A percentile compares a stretch with the other conserved stretches of the same genome.
phyloP scores from a whole-genome alignment of 805 yeast species.

The Candida tallmaniae region DNA sequence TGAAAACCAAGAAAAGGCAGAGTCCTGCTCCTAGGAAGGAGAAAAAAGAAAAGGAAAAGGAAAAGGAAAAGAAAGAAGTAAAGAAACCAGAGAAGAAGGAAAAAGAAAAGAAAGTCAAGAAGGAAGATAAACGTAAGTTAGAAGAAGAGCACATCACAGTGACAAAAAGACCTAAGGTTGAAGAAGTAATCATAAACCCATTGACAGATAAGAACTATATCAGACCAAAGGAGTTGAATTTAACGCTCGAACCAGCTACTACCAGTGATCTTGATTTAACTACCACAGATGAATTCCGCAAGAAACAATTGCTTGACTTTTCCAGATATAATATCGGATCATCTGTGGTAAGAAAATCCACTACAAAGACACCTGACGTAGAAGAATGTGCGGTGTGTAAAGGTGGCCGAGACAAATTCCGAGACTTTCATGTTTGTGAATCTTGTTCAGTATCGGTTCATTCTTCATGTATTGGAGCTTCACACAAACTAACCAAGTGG shows the following conservation, averaged over 20 bases:
- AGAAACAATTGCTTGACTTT: constrained; percentile 22
- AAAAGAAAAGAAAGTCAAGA: constrained; percentile 4
- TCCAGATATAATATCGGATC: constrained; percentile 2
- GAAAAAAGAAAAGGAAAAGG: background rate
- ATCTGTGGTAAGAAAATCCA: too few relatives aligned
- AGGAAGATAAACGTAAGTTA: constrained; percentile 6
- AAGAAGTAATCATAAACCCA: constrained; percentile 16
- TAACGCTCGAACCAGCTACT: constrained; percentile 8
- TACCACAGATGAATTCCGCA: background rate
- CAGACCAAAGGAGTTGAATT: constrained; percentile 11
- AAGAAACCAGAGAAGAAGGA: constrained; percentile 3
- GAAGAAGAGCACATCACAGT: constrained; percentile 8
- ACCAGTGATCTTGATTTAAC: background rate
- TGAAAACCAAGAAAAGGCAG: constrained; percentile 4
- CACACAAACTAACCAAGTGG: constrained; percentile 47
- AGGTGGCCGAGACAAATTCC: constrained; percentile 5
- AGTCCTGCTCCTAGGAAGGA: constrained; percentile 6
- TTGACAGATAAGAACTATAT: constrained; percentile 19
- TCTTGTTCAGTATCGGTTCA: constrained; percentile 72
- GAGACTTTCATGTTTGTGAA: constrained; percentile 50
- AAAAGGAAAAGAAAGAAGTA: constrained; percentile 1
- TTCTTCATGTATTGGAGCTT: constrained; percentile 59
- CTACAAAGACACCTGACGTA: background rate
- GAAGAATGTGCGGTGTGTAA: constrained; percentile 3
- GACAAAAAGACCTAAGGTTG: constrained; percentile 11